phyloP scores from a whole-genome alignment of 805 yeast species.

The Monosporozyma siamensis region DNA sequence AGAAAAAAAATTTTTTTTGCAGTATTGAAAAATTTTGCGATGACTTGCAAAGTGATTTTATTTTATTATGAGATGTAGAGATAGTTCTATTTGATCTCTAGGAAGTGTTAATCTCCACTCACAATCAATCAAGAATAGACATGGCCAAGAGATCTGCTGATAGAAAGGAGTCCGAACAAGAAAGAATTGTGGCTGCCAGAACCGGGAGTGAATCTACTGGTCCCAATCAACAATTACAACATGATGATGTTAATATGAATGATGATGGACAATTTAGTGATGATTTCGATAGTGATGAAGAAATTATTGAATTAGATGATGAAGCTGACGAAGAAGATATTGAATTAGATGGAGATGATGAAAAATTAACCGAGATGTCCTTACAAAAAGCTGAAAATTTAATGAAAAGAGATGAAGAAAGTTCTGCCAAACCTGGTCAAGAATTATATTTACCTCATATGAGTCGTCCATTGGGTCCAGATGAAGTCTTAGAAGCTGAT shows the following conservation, averaged over 20 bases:
- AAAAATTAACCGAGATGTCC: slow-evolving; percentile 29
- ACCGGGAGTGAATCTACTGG: slow-evolving; percentile 21
- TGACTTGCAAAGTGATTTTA: slow-evolving; percentile 1
- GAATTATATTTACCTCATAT: slow-evolving; percentile 75
- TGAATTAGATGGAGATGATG: slow-evolving; percentile 28
- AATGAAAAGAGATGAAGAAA: slow-evolving; percentile 32
- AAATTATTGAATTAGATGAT: slow-evolving; percentile 72
- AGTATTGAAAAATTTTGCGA: slow-evolving; percentile 3
- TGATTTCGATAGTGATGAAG: slow-evolving; percentile 87
- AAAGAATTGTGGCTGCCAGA: slow-evolving; percentile 35
- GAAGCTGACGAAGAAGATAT: slow-evolving; percentile 52
- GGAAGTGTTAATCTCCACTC: too few species aligned
- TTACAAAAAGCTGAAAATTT: slow-evolving; percentile 31
- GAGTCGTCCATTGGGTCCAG: slow-evolving; percentile 86
- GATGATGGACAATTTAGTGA: slow-evolving; percentile 86
- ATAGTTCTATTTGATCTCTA: too few species aligned
- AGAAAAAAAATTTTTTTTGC: too few species aligned
- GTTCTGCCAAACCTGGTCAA: slow-evolving; percentile 30
- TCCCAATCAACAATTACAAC: slow-evolving; percentile 11
- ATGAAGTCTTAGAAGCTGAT: slow-evolving; percentile 93
- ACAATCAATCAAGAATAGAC: too few species aligned
- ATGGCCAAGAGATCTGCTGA: slow-evolving; percentile 47
- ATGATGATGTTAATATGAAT: slow-evolving; percentile 49
- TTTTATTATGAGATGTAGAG: too few species aligned
- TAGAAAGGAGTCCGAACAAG: slow-evolving; percentile 32